phyloP scores from a whole-genome alignment of 306 rosid species.

The Ammopiptanthus mongolicus region DNA sequence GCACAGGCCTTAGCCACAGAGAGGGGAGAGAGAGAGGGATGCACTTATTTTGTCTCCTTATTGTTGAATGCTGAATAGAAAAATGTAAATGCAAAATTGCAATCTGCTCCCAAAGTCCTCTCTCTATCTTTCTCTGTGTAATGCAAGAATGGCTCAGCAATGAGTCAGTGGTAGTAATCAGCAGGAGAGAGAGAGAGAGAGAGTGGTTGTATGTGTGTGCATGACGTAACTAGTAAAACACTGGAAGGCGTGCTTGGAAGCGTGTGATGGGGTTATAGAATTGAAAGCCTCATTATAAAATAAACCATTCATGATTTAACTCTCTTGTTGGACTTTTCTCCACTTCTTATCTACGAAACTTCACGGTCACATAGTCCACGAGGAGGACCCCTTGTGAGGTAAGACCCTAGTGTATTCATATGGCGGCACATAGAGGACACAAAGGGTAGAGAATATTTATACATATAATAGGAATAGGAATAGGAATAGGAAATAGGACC shows the following conservation, averaged over 20 bases:
- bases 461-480: neutral
- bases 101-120: slow-evolving; percentile 22
- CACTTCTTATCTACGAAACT: slow-evolving; percentile 6
- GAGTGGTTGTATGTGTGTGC: neutral
- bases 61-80: neutral
- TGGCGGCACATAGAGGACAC: neutral
- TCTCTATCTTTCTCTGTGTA: neutral
- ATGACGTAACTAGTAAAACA: slow-evolving; percentile 44
- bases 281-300: slow-evolving; percentile 9
- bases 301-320: slow-evolving; percentile 25
- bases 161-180: slow-evolving; percentile 3
- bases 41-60: neutral
- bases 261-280: slow-evolving; percentile 50
- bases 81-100: slow-evolving; percentile 13
- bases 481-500: neutral
- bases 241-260: slow-evolving; percentile 64
- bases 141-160: slow-evolving; percentile 21
- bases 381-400: neutral
- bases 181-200: neutral
- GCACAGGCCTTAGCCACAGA: neutral
- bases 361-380: neutral
- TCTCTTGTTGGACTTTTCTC: slow-evolving; percentile 39
- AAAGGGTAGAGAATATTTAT: neutral
- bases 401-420: neutral
- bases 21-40: neutral